Evolutionary conservation across 768 basidiomycete species (phyloP).

Genomic region (Rhodocollybia butyracea): DNA sequence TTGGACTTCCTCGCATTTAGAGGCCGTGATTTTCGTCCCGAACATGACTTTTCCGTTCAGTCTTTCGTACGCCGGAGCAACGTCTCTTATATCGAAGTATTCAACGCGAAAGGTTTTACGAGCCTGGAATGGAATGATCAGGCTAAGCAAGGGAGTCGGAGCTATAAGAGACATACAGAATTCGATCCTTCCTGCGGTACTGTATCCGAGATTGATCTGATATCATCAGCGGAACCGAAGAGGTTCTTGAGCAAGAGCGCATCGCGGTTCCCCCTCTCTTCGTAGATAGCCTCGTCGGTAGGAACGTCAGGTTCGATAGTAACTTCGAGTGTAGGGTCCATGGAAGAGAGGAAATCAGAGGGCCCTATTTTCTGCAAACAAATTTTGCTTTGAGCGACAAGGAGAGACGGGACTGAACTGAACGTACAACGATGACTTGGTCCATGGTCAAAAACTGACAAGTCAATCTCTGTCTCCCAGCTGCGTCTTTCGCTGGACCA

Average conservation of each 20-base stretch:
- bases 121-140: slow-evolving; percentile 11
- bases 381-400: slow-evolving; percentile 11
- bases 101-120: slow-evolving; percentile 52
- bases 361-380: slow-evolving; percentile 48
- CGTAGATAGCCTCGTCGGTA: slow-evolving; percentile 9
- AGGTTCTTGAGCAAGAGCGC: slow-evolving; percentile 25
- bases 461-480: slow-evolving; percentile 25
- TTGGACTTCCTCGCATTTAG: slow-evolving; percentile 26
- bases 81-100: slow-evolving; percentile 64
- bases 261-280: neutral
- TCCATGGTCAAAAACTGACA: slow-evolving; percentile 45
- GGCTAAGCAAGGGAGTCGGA: neutral
- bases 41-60: slow-evolving; percentile 49
- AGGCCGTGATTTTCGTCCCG: slow-evolving; percentile 48
- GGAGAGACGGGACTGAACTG: slow-evolving; percentile 5
- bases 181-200: slow-evolving; percentile 15
- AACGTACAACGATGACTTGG: slow-evolving; percentile 41
- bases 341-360: slow-evolving; percentile 43
- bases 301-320: slow-evolving; percentile 32
- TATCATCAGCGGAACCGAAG: slow-evolving; percentile 31
- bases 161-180: slow-evolving; percentile 17
- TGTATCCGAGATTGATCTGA: slow-evolving; percentile 25
- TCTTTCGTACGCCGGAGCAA: slow-evolving; percentile 45
- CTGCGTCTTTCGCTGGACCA: slow-evolving; percentile 18
- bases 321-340: slow-evolving; percentile 51